Base-by-base conservation (phyloP, 306 rosid species). In the Gastrolobium bilobum region DNA sequence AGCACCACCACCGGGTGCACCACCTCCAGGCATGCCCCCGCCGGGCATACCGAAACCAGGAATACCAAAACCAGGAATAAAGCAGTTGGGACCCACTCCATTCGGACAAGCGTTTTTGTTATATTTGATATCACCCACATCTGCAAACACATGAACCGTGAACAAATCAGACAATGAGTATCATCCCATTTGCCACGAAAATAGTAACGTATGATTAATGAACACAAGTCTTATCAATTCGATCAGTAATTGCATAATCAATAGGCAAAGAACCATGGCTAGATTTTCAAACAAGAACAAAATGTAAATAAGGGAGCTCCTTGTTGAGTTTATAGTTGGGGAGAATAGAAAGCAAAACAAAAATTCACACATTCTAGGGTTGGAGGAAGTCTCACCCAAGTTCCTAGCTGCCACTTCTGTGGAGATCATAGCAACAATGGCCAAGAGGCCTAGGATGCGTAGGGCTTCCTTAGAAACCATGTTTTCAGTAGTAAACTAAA, bases 401-500 rank as follows among this genome's bases (percentile, higher is more conserved):
- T 82, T 82, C 61, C 82, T 79, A 0, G 77, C 82, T 1, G 31
- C 57, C 29, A 58, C 70, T 11, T 44, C 52, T 4, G 15, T 57
- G 5, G 70, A 68, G 51, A 20, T 44, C 7, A 68, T 10, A 37
- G 47, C 53, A 33, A 30, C 13, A 43, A 86, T 4, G 37, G 84
- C 84, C n/a, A 76, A 69, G 81, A 88, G 54, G 48, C 64, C 62
- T 1, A 83, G 26, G 40, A 38, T 40, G 68, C 80, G 29, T 11
- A 42, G 7, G 15, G 40, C 15, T 35, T 77, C 66, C 58, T 73
- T 83, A 50, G 86, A 86, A 63, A 48, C 82, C 90, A 77, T 86
- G 5, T 71, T 29, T 65, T 69, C 15, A 33, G n/a, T 31, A 60
- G 3, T 46, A 46, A 46, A 44, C 10, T 7, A 44, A 46, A 10